These are phyloP conservation scores for Gremmenia infestans DNA, from an alignment of 2,329 filamentous ascomycete species.

Conservation along the genomic window DNA sequence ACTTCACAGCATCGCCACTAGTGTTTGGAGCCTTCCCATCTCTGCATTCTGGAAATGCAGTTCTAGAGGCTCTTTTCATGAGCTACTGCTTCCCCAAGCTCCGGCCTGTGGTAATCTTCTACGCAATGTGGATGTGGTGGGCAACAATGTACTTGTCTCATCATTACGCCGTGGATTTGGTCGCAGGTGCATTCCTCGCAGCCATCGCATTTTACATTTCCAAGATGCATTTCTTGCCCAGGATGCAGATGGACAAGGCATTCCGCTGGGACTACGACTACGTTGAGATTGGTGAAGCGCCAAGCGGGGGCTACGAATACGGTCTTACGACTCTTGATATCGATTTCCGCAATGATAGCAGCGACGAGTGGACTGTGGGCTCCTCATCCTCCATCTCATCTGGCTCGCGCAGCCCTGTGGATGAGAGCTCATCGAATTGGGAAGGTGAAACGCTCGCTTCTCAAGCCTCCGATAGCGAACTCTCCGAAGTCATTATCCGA, in stretches of 20 bases:
- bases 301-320: conserved; percentile 51
- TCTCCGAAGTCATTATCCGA: conserved; percentile 27
- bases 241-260: conserved; percentile 76
- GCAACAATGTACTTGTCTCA: conserved; percentile 97
- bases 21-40: conserved; percentile 96
- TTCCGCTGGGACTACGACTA: conserved; percentile 96
- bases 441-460: conserved; percentile 49
- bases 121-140: conserved; percentile 95
- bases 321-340: conserved; percentile 33
- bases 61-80: conserved; percentile 88
- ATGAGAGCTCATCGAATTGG: conserved; percentile 53
- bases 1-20: conserved; percentile 82
- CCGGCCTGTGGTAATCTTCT: conserved; percentile 72
- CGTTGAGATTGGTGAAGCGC: conserved; percentile 71
- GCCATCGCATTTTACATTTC: conserved; percentile 77
- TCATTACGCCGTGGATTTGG: conserved; percentile 92
- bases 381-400: conserved; percentile 57
- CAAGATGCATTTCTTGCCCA: conserved; percentile 74
- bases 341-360: conserved; percentile 44
- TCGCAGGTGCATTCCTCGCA: conserved; percentile 76
- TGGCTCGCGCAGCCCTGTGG: conserved; percentile 36
- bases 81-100: conserved; percentile 84
- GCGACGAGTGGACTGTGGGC: conserved; percentile 86
- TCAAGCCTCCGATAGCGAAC: conserved; percentile 30
- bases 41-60: conserved; percentile 83